Base-by-base conservation (phyloP, 1,284 basidiomycete genomes). In the Moesziomyces aphidis region DNA sequence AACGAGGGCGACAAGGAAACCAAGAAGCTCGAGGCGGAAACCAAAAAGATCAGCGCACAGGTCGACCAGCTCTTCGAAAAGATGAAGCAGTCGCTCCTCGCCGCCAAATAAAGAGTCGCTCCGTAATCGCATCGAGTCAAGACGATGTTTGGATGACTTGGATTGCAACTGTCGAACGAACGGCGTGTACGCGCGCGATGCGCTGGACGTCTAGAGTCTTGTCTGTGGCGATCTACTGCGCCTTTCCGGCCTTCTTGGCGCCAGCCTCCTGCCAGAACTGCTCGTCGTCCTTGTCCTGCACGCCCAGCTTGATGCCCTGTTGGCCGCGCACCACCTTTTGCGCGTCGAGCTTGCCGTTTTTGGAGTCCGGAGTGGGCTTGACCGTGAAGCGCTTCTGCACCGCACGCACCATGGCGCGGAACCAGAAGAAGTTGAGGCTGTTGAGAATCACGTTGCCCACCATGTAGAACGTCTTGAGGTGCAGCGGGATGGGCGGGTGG, bases 391-490 rank as follows among this genome's bases (percentile, higher is more conserved):
- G 76, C 74, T 85, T 85, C 53, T 69, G 74, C 7, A 86, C 77
- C 4, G 85, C 85, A 24, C 79, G 69, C 21, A 85, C 51, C 84
- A 85, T 83, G 5, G 83, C 79, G 24, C 81, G 55, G 80, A 86
- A 86, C 85, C 85, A 86, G 73, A 84, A 83, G 34, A 85, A 84
- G 81, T 86, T 86, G 52, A 83, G 65, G 26, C 69, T 65, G 73
- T 82, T 82, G 44, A 83, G 62, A 10, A 62, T 61, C 4, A 77
- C 46, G 44, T 82, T 77, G 28, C 77, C 82, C n/a, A 68, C 36
- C 50, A 75, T 50, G 57, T 79, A 84, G 53, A 80, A 78, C 43
- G 55, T 21, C 47, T 70, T 55, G 47, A 73, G 53, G n/a, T 53
- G 44, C 13, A 34, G 8, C 8, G 73, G 69, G n/a, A 77, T 62